A percentile compares a stretch with the other conserved stretches of the same genome.
Conservation (phyloP, 306 rosid species). For the Fragaria vesca region DNA sequence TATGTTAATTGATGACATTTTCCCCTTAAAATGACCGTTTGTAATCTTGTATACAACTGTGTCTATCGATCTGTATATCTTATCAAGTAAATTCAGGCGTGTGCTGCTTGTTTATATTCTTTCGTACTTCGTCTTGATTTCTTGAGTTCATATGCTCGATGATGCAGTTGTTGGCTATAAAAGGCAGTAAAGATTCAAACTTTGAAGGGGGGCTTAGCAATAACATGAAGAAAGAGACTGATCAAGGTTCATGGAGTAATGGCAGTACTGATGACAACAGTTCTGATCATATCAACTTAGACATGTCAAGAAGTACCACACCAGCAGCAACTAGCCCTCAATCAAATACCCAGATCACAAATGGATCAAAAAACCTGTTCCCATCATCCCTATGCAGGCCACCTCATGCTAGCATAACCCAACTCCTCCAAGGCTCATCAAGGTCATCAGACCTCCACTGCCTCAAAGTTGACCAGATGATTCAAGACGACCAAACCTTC, state of each 20-base stretch:
- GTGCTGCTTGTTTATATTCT: background rate
- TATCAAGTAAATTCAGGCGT: background rate
- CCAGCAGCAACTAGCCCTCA: constrained; percentile 44
- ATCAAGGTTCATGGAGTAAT: constrained; percentile 74
- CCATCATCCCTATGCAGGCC: constrained; percentile 44
- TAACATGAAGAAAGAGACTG: constrained; percentile 54
- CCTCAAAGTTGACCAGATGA: constrained; percentile 29
- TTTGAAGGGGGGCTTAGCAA: constrained; percentile 32
- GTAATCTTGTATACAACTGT: background rate
- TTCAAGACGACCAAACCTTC: constrained; percentile 65
- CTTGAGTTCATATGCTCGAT: constrained; percentile 13
- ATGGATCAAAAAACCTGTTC: constrained; percentile 42
- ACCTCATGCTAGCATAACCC: constrained; percentile 50
- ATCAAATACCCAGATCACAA: constrained; percentile 38
- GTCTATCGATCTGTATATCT: background rate
- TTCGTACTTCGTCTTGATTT: background rate
- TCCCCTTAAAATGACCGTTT: background rate
- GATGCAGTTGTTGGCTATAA: constrained; percentile 58
- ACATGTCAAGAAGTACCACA: constrained; percentile 54
- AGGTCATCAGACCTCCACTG: constrained; percentile 53
- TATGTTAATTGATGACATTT: background rate
- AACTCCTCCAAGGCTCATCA: constrained; percentile 71
- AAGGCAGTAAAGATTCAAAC: constrained; percentile 37
- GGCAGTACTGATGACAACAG: constrained; percentile 64
- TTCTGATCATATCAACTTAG: constrained; percentile 62